Percentiles rank a stretch among this genome's conserved stretches.
These are phyloP conservation scores for Cutaneotrichosporon sp. DNA, from an alignment of 1,284 basidiomycete genomes.

Conservation along the genomic window DNA sequence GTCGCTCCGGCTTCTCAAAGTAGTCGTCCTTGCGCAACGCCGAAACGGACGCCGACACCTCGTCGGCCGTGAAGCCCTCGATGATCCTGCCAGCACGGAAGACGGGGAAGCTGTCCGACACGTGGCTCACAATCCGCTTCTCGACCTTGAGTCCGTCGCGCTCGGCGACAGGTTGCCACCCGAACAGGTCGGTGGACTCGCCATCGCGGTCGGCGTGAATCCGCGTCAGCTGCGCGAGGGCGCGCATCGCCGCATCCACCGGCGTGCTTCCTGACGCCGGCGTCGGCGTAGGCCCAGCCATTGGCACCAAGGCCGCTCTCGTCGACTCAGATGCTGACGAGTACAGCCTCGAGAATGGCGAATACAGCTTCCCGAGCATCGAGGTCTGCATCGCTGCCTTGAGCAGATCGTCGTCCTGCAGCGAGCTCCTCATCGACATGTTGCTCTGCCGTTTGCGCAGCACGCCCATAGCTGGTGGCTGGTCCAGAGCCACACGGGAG, in stretches of 20 bases:
- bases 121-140: conserved; percentile 66
- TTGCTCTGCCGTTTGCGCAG: conserved; percentile 53
- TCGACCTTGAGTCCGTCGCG: conserved; percentile 71
- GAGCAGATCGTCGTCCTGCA: conserved; percentile 10
- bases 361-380: conserved; percentile 22
- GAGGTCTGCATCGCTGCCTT: conserved; percentile 19
- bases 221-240: conserved; percentile 70
- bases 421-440: conserved; percentile 19
- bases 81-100: conserved; percentile 88
- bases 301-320: conserved; percentile 39
- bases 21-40: conserved; percentile 48
- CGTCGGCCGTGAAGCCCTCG: conserved; percentile 90
- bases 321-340: conserved; percentile 61
- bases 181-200: conserved; percentile 53
- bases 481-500: conserved; percentile 80
- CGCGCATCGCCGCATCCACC: conserved; percentile 73
- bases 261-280: conserved; percentile 47
- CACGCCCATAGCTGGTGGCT: conserved; percentile 72
- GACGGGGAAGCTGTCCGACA: conserved; percentile 77
- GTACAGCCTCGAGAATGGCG: conserved; percentile 65
- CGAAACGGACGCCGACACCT: conserved; percentile 67
- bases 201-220: conserved; percentile 61
- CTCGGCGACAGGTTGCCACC: conserved; percentile 77
- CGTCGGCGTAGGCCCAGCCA: conserved; percentile 39
- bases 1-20: conserved; percentile 58